Percentiles rank a stretch among this genome's conserved stretches.
These are phyloP conservation scores for Coemansia sp. DNA, from an alignment of 192 early-diverging fungal species.

Conservation along the genomic window DNA sequence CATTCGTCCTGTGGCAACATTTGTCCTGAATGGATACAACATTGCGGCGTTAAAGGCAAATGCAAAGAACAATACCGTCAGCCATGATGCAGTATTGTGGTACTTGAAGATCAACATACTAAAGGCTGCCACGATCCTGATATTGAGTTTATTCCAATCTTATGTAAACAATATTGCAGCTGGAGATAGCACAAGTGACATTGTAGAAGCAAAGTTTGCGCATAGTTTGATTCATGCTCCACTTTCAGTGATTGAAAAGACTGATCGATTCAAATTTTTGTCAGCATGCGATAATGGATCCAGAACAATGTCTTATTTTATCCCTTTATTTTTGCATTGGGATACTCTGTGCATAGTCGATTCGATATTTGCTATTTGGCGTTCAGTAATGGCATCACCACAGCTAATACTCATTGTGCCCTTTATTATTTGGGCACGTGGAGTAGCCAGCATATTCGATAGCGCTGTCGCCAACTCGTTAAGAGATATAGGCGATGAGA, in stretches of 20 bases:
- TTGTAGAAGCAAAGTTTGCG: neutral
- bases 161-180: neutral
- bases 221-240: constrained; percentile 5
- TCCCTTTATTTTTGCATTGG: neutral
- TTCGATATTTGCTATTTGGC: neutral
- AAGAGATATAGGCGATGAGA: neutral
- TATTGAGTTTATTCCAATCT: neutral
- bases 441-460: neutral
- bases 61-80: neutral
- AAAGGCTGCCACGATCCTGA: neutral
- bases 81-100: constrained; percentile 5
- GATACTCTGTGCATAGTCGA: neutral
- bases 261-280: constrained; percentile 3
- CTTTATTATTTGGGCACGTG: constrained; percentile 7
- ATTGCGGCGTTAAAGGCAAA: neutral
- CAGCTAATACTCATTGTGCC: constrained; percentile 23
- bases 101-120: neutral
- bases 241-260: constrained; percentile 9
- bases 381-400: constrained; percentile 8
- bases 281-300: neutral
- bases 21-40: constrained; percentile 29
- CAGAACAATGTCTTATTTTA: neutral
- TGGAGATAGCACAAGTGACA: neutral
- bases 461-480: neutral
- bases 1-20: constrained; percentile 10